These are phyloP conservation scores for Trichophyton simii DNA, from an alignment of 2,329 filamentous ascomycete genomes.

Conservation along the genomic window DNA sequence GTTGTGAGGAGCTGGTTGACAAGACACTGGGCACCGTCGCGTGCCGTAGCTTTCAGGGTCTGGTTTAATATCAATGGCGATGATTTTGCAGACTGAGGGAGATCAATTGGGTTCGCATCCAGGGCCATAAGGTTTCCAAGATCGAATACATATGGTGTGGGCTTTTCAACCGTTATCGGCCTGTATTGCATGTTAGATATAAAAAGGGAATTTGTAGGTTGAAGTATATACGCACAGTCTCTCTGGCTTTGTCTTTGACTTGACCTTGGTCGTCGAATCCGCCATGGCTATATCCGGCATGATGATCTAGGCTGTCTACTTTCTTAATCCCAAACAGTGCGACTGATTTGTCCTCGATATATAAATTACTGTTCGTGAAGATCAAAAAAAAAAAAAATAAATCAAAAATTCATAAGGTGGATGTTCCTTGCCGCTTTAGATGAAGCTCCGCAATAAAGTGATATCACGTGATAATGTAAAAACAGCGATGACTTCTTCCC, in stretches of 20 bases:
- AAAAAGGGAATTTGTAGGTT: neutral
- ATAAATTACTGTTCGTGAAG: neutral
- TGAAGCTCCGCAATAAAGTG: neutral
- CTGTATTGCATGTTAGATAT: slow-evolving; percentile 16
- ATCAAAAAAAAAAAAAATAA: neutral
- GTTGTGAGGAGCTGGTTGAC: slow-evolving; percentile 90
- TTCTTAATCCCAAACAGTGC: neutral
- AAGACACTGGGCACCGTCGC: slow-evolving; percentile 80
- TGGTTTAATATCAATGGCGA: slow-evolving; percentile 43
- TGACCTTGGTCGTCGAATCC: slow-evolving; percentile 13
- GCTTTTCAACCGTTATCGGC: slow-evolving; percentile 59
- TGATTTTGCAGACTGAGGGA: slow-evolving; percentile 30
- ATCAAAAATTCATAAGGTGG: neutral
- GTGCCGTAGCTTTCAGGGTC: slow-evolving; percentile 59
- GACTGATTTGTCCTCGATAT: neutral
- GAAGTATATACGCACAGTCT: slow-evolving; percentile 26
- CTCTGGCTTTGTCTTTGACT: slow-evolving; percentile 24
- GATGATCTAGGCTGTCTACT: slow-evolving; percentile 1
- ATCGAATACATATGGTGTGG: slow-evolving; percentile 85
- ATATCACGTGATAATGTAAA: neutral
- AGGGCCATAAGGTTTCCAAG: slow-evolving; percentile 73
- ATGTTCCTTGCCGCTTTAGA: neutral
- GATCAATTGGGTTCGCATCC: slow-evolving; percentile 70
- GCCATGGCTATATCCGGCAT: slow-evolving; percentile 23
- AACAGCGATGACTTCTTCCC: neutral